phyloP scores from a whole-genome alignment of 805 yeast species.

The Candida arabinofermentans region DNA sequence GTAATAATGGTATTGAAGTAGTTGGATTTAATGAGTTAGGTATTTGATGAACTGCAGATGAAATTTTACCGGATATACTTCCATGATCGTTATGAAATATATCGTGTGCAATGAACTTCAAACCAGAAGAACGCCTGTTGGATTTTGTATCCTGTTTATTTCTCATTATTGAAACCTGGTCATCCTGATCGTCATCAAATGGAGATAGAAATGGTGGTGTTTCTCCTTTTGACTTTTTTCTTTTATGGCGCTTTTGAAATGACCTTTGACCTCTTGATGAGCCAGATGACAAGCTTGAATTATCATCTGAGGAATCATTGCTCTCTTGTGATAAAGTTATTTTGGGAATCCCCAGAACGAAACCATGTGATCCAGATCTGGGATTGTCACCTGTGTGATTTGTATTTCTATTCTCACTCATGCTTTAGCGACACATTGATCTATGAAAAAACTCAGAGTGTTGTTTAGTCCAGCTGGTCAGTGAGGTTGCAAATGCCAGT shows the following conservation, averaged over 20 bases:
- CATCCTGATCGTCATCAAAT: not conserved
- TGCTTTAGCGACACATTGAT: not conserved
- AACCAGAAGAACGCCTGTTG: too few relatives aligned
- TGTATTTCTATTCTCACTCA: not conserved
- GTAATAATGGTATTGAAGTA: not conserved
- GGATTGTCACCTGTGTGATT: not conserved
- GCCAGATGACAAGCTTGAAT: not conserved
- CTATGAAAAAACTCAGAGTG: too few relatives aligned
- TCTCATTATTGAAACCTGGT: not conserved
- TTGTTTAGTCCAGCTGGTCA: too few relatives aligned
- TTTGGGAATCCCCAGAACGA: not conserved
- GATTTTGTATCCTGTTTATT: not conserved
- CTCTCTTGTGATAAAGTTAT: not conserved
- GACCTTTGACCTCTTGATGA: not conserved
- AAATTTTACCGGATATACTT: not conserved
- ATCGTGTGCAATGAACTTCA: not conserved
- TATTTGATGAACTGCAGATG: not conserved
- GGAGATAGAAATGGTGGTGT: not conserved
- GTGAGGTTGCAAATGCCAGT: too few relatives aligned
- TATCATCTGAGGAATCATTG: not conserved
- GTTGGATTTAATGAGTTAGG: not conserved
- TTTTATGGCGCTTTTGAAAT: not conserved
- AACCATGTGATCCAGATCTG: not conserved
- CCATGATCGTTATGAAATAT: not conserved
- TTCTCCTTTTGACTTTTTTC: not conserved